These are phyloP conservation scores for Penicillium lividum DNA, from an alignment of 495 filamentous ascomycete species.

Conservation along the genomic window DNA sequence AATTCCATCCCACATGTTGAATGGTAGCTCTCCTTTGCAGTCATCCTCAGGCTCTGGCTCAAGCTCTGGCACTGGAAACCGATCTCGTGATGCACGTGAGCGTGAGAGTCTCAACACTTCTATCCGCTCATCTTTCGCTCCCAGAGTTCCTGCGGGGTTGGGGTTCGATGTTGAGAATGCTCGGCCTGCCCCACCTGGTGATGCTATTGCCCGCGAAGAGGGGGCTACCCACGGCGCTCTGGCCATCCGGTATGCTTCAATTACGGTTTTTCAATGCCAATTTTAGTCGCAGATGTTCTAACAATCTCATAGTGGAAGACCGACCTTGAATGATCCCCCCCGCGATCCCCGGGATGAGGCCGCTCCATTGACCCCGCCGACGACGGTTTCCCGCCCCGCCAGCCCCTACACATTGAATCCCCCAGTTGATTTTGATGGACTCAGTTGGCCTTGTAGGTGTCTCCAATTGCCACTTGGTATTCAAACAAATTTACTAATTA, in stretches of 20 bases:
- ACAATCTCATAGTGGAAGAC: constrained; percentile 21
- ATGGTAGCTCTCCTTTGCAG: constrained; percentile 48
- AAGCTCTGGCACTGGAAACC: constrained; percentile 11
- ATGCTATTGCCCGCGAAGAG: constrained; percentile 23
- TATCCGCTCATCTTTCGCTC: constrained; percentile 49
- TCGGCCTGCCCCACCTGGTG: constrained; percentile 14
- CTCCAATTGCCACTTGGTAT: neutral
- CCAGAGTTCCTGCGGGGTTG: constrained; percentile 43
- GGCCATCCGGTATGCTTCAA: constrained; percentile 31
- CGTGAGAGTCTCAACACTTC: constrained; percentile 54
- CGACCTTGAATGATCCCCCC: constrained; percentile 62
- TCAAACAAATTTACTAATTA: neutral
- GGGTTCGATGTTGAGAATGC: constrained; percentile 33
- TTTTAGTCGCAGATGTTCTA: constrained; percentile 7
- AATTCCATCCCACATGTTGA: constrained; percentile 49
- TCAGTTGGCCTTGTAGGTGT: constrained; percentile 70
- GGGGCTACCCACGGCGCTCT: constrained; percentile 17
- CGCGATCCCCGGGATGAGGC: constrained; percentile 74
- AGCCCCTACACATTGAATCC: constrained; percentile 64
- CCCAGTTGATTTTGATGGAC: constrained; percentile 68
- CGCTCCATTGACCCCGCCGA: constrained; percentile 46
- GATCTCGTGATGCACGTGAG: constrained; percentile 46
- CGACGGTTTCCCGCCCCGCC: constrained; percentile 53
- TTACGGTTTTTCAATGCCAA: neutral
- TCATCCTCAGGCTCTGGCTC: constrained; percentile 23